A percentile compares a stretch with the other conserved stretches of the same genome.
These are phyloP conservation scores for Eragrostis nindensis DNA, from an alignment of 176 grass and related monocot species.

Conservation along the genomic window DNA sequence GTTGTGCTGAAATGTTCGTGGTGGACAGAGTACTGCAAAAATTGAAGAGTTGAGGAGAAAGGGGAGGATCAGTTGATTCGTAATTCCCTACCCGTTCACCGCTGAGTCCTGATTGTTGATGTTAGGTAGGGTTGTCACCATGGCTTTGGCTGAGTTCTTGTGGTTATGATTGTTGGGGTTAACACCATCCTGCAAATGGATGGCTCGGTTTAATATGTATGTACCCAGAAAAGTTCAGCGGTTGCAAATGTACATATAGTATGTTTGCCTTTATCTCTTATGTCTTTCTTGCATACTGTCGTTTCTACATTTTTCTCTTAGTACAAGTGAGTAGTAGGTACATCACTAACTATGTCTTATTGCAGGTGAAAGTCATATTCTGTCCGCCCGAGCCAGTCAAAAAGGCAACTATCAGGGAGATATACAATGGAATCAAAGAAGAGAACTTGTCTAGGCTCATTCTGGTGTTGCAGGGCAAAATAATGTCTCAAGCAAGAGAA, in stretches of 20 bases:
- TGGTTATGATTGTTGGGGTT: neutral
- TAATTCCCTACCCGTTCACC: neutral
- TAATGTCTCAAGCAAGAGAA: constrained; percentile 67
- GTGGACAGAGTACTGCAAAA: neutral
- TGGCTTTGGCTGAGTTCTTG: neutral
- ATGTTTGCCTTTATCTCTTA: neutral
- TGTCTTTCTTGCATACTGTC: constrained; percentile 12
- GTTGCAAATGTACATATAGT: no score
- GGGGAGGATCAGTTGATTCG: neutral
- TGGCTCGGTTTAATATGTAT: neutral
- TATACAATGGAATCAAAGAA: constrained; percentile 37
- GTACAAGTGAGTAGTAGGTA: neutral
- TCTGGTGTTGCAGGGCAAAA: constrained; percentile 65
- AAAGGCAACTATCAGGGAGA: constrained; percentile 55
- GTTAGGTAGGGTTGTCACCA: neutral
- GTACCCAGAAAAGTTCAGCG: constrained; percentile 1
- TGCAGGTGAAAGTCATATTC: constrained; percentile 76
- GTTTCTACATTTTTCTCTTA: neutral
- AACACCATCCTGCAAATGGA: neutral
- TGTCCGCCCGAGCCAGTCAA: constrained; percentile 66
- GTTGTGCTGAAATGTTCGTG: neutral
- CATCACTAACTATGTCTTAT: constrained; percentile 29
- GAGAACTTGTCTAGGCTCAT: constrained; percentile 67
- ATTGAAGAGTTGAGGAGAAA: neutral
- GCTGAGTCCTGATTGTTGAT: neutral